A percentile compares a stretch with the other conserved stretches of the same genome.
Conservation (phyloP, 805 yeast species). For the Ogataea neopini region DNA sequence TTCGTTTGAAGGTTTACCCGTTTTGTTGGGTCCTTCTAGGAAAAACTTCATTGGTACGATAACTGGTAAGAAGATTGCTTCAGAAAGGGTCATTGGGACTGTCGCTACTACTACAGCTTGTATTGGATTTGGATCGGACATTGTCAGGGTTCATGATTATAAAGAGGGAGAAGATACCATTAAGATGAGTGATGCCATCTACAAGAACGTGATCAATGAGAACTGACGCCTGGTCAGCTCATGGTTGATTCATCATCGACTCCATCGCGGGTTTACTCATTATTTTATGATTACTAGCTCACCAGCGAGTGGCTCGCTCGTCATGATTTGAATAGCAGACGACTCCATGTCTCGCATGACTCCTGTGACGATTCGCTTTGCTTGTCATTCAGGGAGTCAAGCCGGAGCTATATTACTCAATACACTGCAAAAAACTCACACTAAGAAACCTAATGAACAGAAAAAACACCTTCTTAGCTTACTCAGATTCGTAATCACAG, state of each 20-base stretch:
- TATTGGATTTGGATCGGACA: constrained; percentile 70
- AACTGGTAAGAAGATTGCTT: constrained; percentile 56
- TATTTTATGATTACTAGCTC: too few species aligned
- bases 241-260: too few species aligned
- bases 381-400: background rate
- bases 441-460: constrained; percentile 5
- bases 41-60: constrained; percentile 82
- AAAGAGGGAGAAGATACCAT: constrained; percentile 54
- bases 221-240: too few species aligned
- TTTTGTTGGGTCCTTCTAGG: constrained; percentile 85
- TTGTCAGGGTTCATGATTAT: constrained; percentile 88
- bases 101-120: constrained; percentile 74
- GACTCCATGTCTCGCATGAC: background rate
- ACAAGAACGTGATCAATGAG: constrained; percentile 30
- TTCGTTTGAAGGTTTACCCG: constrained; percentile 57
- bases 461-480: constrained; percentile 1
- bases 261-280: too few species aligned
- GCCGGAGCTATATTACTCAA: background rate
- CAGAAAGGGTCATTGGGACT: constrained; percentile 73
- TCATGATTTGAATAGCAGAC: background rate
- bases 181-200: constrained; percentile 72
- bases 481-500: constrained; percentile 41
- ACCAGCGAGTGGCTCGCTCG: too few species aligned
- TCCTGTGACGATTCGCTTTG: background rate
- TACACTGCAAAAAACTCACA: constrained; percentile 1